These are phyloP conservation scores for Lachnellula willkommii DNA, from an alignment of 2,329 filamentous ascomycete genomes.

Conservation along the genomic window DNA sequence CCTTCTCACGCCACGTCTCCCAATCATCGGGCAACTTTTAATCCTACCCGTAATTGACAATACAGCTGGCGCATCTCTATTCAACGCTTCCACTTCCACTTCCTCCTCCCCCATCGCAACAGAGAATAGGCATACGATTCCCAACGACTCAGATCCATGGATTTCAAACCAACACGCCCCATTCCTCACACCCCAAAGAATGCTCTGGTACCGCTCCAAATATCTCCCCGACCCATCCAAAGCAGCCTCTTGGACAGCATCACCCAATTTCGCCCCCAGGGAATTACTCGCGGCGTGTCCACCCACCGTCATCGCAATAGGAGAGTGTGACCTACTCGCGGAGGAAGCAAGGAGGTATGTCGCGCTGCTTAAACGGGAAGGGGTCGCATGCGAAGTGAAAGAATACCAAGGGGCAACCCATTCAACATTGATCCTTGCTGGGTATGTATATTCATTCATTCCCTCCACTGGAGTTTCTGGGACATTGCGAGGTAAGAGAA, in stretches of 20 bases:
- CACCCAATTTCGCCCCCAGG: conserved; percentile 41
- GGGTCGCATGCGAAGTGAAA: conserved; percentile 41
- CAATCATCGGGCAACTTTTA: conserved; percentile 39
- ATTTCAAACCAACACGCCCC: conserved; percentile 45
- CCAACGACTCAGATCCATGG: conserved; percentile 36
- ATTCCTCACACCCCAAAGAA: conserved; percentile 48
- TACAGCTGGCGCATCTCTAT: conserved; percentile 41
- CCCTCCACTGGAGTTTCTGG: too few relatives aligned
- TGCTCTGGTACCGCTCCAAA: conserved; percentile 53
- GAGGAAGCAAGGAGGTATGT: conserved; percentile 48
- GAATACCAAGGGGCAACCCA: conserved; percentile 49
- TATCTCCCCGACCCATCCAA: conserved; percentile 45
- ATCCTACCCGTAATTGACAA: conserved; percentile 53
- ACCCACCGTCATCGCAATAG: conserved; percentile 44
- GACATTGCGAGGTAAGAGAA: too few relatives aligned
- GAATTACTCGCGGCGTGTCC: conserved; percentile 45
- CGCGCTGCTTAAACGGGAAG: conserved; percentile 39
- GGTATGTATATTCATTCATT: conserved; percentile 9
- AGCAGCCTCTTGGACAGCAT: conserved; percentile 46
- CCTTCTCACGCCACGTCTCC: conserved; percentile 18
- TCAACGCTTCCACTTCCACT: too few relatives aligned
- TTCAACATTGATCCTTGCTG: conserved; percentile 52
- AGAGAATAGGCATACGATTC: too few relatives aligned
- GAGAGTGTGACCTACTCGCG: conserved; percentile 48
- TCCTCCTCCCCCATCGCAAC: too few relatives aligned